Evolutionary conservation across 2,329 filamentous ascomycete species (phyloP).

Genomic region (Pseudofabraea citricarpa): DNA sequence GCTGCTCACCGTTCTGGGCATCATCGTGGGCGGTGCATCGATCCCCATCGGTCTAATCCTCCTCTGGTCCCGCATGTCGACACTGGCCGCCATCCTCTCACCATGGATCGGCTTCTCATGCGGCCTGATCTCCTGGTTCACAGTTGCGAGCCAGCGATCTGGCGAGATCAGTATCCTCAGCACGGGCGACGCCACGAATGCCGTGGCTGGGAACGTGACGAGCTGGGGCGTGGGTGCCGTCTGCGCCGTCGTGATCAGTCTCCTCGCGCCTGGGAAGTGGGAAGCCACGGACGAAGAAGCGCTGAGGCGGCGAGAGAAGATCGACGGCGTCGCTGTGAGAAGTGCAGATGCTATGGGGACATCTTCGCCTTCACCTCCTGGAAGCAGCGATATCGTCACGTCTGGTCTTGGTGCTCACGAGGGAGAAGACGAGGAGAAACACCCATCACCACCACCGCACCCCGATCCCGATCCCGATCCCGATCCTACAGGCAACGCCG

Average conservation of each 20-base stretch:
- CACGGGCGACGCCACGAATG: slow-evolving; percentile 32
- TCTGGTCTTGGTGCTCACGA: background rate
- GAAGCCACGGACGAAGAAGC: slow-evolving; percentile 16
- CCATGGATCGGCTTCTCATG: slow-evolving; percentile 30
- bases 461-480: slow-evolving; percentile 17
- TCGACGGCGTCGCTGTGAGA: slow-evolving; percentile 20
- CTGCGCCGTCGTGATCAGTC: slow-evolving; percentile 29
- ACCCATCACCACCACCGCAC: slow-evolving; percentile 6
- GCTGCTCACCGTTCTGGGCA: slow-evolving; percentile 34
- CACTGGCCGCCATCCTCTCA: slow-evolving; percentile 28
- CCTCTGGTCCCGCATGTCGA: slow-evolving; percentile 34
- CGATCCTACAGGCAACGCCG: slow-evolving; percentile 32
- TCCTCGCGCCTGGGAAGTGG: slow-evolving; percentile 28
- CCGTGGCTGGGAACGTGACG: slow-evolving; percentile 33
- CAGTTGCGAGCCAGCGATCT: slow-evolving; percentile 29
- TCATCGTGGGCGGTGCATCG: slow-evolving; percentile 34
- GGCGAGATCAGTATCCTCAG: slow-evolving; percentile 31
- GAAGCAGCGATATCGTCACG: background rate
- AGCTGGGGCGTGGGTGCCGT: slow-evolving; percentile 31
- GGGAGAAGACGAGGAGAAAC: slow-evolving; percentile 3
- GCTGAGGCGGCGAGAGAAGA: slow-evolving; percentile 25
- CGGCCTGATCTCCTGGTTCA: slow-evolving; percentile 33
- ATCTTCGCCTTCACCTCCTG: background rate
- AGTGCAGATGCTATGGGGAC: background rate
- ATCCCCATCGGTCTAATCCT: slow-evolving; percentile 32